phyloP scores from a whole-genome alignment of 129 eudicot species.

The Flaveria sonorensis region DNA sequence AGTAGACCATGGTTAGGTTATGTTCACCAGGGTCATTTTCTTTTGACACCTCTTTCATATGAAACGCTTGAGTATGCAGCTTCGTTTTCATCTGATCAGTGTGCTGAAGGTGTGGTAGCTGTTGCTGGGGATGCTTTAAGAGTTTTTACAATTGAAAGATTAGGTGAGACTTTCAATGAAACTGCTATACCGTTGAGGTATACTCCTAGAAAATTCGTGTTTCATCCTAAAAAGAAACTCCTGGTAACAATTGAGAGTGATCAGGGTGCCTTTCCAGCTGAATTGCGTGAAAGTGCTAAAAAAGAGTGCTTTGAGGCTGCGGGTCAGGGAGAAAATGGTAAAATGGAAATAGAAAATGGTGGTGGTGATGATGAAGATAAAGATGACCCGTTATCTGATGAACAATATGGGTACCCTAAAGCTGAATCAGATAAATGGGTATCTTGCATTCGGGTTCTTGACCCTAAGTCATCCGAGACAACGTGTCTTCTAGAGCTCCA shows the following conservation, averaged over 20 bases:
- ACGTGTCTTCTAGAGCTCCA: constrained; percentile 92
- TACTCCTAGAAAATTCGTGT: constrained; percentile 94
- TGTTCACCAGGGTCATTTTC: constrained; percentile 94
- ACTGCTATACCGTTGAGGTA: constrained; percentile 90
- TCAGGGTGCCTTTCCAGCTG: constrained; percentile 93
- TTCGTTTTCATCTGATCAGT: constrained; percentile 95
- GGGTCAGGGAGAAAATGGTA: constrained; percentile 87
- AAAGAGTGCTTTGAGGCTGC: constrained; percentile 86
- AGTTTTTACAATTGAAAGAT: constrained; percentile 90
- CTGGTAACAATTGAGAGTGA: constrained; percentile 91
- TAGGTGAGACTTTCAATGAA: constrained; percentile 95
- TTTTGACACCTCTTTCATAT: constrained; percentile 86
- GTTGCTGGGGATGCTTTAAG: constrained; percentile 97
- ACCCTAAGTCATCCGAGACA: constrained; percentile 81
- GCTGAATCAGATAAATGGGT: constrained; percentile 94
- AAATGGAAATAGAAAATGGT: constrained; percentile 80
- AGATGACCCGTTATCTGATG: constrained; percentile 85
- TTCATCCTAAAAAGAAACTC: constrained; percentile 82
- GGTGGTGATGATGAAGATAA: constrained; percentile 77
- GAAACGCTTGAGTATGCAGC: constrained; percentile 95
- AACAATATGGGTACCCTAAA: constrained; percentile 96
- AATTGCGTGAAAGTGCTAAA: constrained; percentile 88
- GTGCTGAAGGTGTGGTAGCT: constrained; percentile 99
- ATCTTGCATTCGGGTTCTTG: constrained; percentile 96
- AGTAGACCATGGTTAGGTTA: constrained; percentile 99